phyloP scores from a whole-genome alignment of 2,329 filamentous ascomycete genomes.

The Xylaria hypoxylon region DNA sequence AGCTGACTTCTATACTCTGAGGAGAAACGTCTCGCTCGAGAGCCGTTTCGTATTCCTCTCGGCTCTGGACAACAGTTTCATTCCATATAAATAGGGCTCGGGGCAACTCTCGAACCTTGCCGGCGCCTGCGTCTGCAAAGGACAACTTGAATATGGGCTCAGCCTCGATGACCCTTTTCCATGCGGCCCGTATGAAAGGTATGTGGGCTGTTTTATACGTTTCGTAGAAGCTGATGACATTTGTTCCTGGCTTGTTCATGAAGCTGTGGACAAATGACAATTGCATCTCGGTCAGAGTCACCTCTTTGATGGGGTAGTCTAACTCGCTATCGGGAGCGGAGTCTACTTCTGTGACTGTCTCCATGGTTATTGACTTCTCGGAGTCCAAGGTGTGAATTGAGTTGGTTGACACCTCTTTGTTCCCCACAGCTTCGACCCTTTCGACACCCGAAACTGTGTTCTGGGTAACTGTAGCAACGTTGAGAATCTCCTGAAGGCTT shows the following conservation, averaged over 20 bases:
- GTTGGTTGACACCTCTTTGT: too few relatives aligned
- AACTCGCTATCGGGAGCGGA: too few relatives aligned
- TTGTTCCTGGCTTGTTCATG: constrained; percentile 2
- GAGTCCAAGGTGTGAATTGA: too few relatives aligned
- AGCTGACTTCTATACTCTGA: constrained; percentile 6
- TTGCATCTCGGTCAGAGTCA: not conserved
- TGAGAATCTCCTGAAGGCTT: too few relatives aligned
- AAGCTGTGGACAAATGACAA: constrained; percentile 17
- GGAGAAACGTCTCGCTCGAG: constrained; percentile 2
- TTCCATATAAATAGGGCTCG: constrained; percentile 2
- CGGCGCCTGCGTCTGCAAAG: not conserved
- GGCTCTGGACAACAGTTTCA: not conserved
- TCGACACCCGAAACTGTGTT: too few relatives aligned
- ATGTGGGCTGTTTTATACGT: constrained; percentile 19
- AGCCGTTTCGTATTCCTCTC: not conserved
- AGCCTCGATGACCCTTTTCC: constrained; percentile 7
- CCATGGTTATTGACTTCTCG: too few relatives aligned
- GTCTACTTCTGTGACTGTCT: too few relatives aligned
- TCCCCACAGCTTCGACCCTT: too few relatives aligned
- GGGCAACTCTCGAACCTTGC: not conserved
- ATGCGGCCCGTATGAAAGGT: constrained; percentile 5
- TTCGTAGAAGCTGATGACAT: constrained; percentile 21
- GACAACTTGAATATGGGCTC: constrained; percentile 14
- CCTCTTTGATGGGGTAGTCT: too few relatives aligned
- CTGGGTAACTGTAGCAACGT: too few relatives aligned